Evolutionary conservation across 345 rosid species (phyloP).

Genomic region (Kandelia obovata): DNA sequence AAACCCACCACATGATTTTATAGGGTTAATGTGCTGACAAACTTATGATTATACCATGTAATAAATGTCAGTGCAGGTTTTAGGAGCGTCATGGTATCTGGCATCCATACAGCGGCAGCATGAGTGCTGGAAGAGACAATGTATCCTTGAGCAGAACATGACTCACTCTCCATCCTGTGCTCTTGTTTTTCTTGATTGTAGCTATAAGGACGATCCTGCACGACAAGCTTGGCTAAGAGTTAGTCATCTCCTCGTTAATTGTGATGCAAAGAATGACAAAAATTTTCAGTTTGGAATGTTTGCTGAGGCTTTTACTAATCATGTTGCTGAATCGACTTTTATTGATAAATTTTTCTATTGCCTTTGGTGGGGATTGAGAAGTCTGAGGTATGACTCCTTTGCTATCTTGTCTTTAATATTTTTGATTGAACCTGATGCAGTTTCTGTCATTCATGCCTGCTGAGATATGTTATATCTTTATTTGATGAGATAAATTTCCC

Average conservation of each 20-base stretch:
- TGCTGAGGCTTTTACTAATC: slow-evolving; percentile 58
- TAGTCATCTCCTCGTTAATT: slow-evolving; percentile 38
- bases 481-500: neutral
- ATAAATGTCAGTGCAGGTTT: slow-evolving; percentile 39
- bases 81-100: slow-evolving; percentile 80
- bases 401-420: neutral
- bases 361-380: slow-evolving; percentile 91
- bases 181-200: slow-evolving; percentile 58
- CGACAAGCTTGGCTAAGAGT: slow-evolving; percentile 60
- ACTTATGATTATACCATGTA: neutral
- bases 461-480: neutral
- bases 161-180: slow-evolving; percentile 49
- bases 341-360: slow-evolving; percentile 68
- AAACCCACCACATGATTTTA: neutral
- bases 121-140: slow-evolving; percentile 61
- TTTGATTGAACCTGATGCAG: too few species aligned
- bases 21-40: neutral
- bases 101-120: slow-evolving; percentile 66
- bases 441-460: neutral
- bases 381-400: slow-evolving; percentile 44
- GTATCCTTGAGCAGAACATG: slow-evolving; percentile 46
- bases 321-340: slow-evolving; percentile 56
- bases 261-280: slow-evolving; percentile 48
- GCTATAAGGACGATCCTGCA: slow-evolving; percentile 32
- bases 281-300: slow-evolving; percentile 71